These are phyloP conservation scores for Rugonectria rugulosa DNA, from an alignment of 2,329 filamentous ascomycete species.

Conservation along the genomic window DNA sequence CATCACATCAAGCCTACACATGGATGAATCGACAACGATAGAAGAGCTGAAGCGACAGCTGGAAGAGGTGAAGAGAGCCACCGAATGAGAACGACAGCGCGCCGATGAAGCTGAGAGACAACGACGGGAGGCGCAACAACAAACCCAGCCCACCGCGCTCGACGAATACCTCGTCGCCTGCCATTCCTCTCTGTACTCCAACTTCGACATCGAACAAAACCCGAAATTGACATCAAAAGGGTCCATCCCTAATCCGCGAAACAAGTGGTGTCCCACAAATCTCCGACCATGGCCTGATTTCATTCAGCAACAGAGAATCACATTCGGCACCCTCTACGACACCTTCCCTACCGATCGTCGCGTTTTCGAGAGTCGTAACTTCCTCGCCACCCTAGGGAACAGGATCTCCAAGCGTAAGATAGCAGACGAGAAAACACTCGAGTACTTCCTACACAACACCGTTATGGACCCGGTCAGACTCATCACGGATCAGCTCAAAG, in stretches of 20 bases:
- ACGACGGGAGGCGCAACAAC: slow-evolving; percentile 32
- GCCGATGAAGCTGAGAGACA: no score
- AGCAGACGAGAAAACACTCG: slow-evolving; percentile 40
- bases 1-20: no score
- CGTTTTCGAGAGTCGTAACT: slow-evolving; percentile 38
- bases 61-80: no score
- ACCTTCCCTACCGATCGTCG: slow-evolving; percentile 30
- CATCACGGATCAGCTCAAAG: slow-evolving; percentile 41
- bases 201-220: slow-evolving; percentile 37
- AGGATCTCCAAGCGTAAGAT: slow-evolving; percentile 24
- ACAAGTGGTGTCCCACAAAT: slow-evolving; percentile 8
- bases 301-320: slow-evolving; percentile 31
- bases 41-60: no score
- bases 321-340: slow-evolving; percentile 32
- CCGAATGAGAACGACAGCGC: slow-evolving; percentile 12
- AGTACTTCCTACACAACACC: slow-evolving; percentile 40
- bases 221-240: slow-evolving; percentile 35
- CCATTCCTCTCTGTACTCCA: slow-evolving; percentile 37
- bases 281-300: slow-evolving; percentile 43
- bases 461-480: slow-evolving; percentile 41
- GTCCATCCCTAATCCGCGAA: slow-evolving; percentile 40
- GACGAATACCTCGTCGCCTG: slow-evolving; percentile 42
- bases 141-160: slow-evolving; percentile 39
- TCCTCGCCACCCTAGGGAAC: slow-evolving; percentile 27
- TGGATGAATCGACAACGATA: no score